phyloP scores from a whole-genome alignment of 2,329 filamentous ascomycete genomes.

The Daldinia sp. region DNA sequence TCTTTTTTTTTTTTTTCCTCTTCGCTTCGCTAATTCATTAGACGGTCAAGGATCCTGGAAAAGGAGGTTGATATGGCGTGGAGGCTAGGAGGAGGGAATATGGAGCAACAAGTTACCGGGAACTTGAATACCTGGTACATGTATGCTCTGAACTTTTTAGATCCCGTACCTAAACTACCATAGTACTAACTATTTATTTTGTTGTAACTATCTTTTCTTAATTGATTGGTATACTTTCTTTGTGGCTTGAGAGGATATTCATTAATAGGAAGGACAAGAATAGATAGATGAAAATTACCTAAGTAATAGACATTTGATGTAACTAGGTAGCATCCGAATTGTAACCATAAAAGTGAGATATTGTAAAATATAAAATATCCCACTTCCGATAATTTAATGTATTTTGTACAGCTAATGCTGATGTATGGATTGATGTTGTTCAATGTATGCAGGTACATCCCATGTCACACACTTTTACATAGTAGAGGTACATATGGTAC shows the following conservation, averaged over 20 bases:
- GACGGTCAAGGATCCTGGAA: slow-evolving; percentile 28
- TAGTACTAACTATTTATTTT: background rate
- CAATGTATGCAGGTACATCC: slow-evolving; percentile 37
- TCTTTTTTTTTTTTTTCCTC: slow-evolving; percentile 7
- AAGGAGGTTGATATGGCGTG: slow-evolving; percentile 12
- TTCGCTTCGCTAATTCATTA: slow-evolving; percentile 25
- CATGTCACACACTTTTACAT: background rate
- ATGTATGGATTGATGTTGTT: too few species aligned
- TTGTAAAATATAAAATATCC: slow-evolving; percentile 18
- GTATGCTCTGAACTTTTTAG: background rate
- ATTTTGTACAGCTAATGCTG: background rate
- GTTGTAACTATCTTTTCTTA: background rate
- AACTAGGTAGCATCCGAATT: slow-evolving; percentile 6
- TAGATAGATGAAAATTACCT: background rate
- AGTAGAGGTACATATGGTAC: slow-evolving; percentile 21
- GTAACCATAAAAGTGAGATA: slow-evolving; percentile 10
- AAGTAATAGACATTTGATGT: background rate
- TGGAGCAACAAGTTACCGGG: slow-evolving; percentile 17
- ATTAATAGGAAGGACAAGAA: background rate
- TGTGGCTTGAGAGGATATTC: slow-evolving; percentile 4
- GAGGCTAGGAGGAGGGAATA: slow-evolving; percentile 18
- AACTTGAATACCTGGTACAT: slow-evolving; percentile 23
- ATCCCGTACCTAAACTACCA: background rate
- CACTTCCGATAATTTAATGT: slow-evolving; percentile 3
- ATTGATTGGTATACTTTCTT: background rate